Evolutionary conservation across 2,329 filamentous ascomycete species (phyloP).

Genomic region (Sordariomycetes sp.): DNA sequence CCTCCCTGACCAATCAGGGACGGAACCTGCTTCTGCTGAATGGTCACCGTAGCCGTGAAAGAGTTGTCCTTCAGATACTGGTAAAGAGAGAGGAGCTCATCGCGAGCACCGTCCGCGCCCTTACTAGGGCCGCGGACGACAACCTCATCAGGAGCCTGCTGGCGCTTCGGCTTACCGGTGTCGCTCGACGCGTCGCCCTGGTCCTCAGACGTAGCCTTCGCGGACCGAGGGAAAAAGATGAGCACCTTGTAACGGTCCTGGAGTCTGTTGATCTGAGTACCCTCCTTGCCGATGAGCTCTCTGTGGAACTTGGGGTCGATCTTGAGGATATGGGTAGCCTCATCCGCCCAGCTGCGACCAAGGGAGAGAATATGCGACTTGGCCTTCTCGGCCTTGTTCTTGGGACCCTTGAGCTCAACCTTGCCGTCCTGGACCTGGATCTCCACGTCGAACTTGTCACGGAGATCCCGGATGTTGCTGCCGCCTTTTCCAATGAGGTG

Average conservation of each 20-base stretch:
- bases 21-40: constrained; percentile 87
- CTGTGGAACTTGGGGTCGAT: constrained; percentile 89
- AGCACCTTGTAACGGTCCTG: constrained; percentile 88
- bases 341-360: constrained; percentile 76
- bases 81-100: constrained; percentile 78
- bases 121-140: constrained; percentile 82
- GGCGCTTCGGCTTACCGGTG: constrained; percentile 36
- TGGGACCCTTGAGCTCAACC: constrained; percentile 89
- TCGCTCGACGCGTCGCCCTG: constrained; percentile 60
- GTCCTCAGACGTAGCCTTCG: constrained; percentile 54
- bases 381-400: constrained; percentile 82
- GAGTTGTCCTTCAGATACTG: constrained; percentile 88
- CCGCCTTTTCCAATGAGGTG: constrained; percentile 61
- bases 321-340: constrained; percentile 76
- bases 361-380: constrained; percentile 70
- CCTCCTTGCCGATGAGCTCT: constrained; percentile 82
- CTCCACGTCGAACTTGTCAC: constrained; percentile 55
- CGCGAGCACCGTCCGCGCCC: constrained; percentile 81
- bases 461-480: constrained; percentile 51
- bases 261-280: constrained; percentile 78
- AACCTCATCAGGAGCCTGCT: constrained; percentile 80
- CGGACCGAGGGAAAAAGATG: constrained; percentile 76
- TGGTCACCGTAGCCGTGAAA: constrained; percentile 62
- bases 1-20: constrained; percentile 86
- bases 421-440: constrained; percentile 90